Evolutionary conservation across 805 yeast species (phyloP).

Genomic region (Ogataea henricii): DNA sequence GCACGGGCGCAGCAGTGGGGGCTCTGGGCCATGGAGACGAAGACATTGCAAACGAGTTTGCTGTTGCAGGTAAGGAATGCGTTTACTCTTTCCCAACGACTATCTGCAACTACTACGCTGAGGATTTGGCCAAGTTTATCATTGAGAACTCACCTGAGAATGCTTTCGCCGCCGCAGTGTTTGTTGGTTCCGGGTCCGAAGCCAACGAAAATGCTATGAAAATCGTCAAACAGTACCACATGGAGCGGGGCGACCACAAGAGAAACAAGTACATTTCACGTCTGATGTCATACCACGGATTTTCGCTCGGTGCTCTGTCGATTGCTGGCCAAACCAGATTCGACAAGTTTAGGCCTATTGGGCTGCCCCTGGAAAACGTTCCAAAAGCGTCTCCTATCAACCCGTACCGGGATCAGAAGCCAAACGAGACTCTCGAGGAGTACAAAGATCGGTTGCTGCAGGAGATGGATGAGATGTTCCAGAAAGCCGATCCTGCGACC

Average conservation of each 20-base stretch:
- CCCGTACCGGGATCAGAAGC: constrained; percentile 36
- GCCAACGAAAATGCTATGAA: constrained; percentile 81
- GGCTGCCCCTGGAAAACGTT: constrained; percentile 19
- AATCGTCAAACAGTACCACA: constrained; percentile 55
- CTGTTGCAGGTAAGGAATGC: constrained; percentile 37
- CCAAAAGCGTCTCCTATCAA: constrained; percentile 31
- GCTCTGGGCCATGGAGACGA: constrained; percentile 48
- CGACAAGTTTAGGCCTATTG: constrained; percentile 31
- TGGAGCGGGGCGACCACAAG: constrained; percentile 44
- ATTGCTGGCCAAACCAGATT: constrained; percentile 43
- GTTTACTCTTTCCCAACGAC: constrained; percentile 40
- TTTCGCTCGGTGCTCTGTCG: constrained; percentile 48
- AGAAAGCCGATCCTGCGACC: constrained; percentile 42
- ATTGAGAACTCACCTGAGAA: constrained; percentile 42
- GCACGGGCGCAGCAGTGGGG: constrained; percentile 58
- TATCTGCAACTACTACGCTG: constrained; percentile 43
- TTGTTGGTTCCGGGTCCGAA: constrained; percentile 75
- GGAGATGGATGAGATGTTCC: constrained; percentile 42
- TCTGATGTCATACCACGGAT: constrained; percentile 51
- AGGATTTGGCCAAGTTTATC: constrained; percentile 46
- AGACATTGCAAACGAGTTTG: constrained; percentile 42
- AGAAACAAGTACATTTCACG: constrained; percentile 47
- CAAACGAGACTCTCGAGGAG: constrained; percentile 39
- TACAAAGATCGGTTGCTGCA: constrained; percentile 38
- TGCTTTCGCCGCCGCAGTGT: constrained; percentile 42